These are phyloP conservation scores for Sherardia arvensis DNA, from an alignment of 257 asterid genomes.

Conservation along the genomic window DNA sequence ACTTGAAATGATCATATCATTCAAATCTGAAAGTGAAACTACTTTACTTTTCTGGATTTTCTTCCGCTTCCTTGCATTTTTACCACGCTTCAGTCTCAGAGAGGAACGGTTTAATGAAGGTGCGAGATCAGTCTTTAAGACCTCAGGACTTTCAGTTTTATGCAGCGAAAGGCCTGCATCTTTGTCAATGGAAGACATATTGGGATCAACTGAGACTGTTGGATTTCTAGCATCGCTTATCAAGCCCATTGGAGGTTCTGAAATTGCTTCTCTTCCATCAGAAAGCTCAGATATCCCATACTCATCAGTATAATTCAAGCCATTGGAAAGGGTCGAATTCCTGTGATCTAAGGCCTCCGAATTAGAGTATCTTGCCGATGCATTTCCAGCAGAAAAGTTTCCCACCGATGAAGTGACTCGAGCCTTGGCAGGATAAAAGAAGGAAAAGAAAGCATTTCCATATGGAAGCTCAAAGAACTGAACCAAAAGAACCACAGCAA, in stretches of 20 bases:
- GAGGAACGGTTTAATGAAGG: slow-evolving; percentile 18
- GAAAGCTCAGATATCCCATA: background rate
- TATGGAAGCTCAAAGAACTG: slow-evolving; percentile 65
- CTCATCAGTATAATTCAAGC: background rate
- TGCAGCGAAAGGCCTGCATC: slow-evolving; percentile 16
- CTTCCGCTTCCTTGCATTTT: slow-evolving; percentile 11
- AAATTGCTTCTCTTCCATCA: background rate
- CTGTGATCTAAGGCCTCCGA: background rate
- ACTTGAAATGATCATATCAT: slow-evolving; percentile 41
- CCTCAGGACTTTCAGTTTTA: slow-evolving; percentile 12
- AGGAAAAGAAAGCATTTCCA: slow-evolving; percentile 34
- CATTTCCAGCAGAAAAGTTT: slow-evolving; percentile 18
- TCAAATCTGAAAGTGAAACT: slow-evolving; percentile 56
- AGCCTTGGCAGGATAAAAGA: slow-evolving; percentile 27
- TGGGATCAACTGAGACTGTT: background rate
- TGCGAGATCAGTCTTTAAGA: slow-evolving; percentile 10
- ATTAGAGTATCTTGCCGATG: slow-evolving; percentile 11
- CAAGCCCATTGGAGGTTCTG: background rate
- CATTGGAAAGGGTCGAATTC: slow-evolving; percentile 11
- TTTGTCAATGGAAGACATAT: slow-evolving; percentile 16
- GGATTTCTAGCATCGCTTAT: background rate
- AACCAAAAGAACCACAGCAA: slow-evolving; percentile 44
- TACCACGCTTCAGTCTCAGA: background rate
- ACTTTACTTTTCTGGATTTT: slow-evolving; percentile 18
- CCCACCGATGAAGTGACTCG: slow-evolving; percentile 10